A percentile compares a stretch with the other conserved stretches of the same genome.
phyloP scores from a whole-genome alignment of 2,329 filamentous ascomycete genomes.

The Exserohilum turcica region DNA sequence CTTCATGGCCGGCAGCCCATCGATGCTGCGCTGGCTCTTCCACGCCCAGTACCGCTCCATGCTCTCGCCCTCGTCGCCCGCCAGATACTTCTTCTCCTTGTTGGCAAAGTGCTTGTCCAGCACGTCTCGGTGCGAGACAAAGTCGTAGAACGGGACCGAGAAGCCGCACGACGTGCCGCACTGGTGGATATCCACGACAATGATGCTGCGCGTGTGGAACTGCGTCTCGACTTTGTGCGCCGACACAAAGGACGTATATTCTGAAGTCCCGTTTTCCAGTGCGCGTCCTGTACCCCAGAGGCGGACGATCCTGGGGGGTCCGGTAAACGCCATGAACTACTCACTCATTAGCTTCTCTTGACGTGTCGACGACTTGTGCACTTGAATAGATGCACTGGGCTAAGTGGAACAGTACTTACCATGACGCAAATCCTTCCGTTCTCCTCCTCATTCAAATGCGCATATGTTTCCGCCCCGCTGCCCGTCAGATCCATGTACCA shows the following conservation, averaged over 20 bases:
- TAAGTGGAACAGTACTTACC: too few species aligned
- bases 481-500: conserved; percentile 55
- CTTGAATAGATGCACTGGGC: too few species aligned
- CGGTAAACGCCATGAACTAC: conserved; percentile 50
- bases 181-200: conserved; percentile 52
- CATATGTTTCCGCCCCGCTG: conserved; percentile 52
- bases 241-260: conserved; percentile 43
- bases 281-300: conserved; percentile 50
- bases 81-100: conserved; percentile 43
- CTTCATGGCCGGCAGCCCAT: conserved; percentile 53
- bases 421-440: conserved; percentile 52
- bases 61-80: conserved; percentile 47
- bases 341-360: too few species aligned
- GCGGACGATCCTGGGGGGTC: conserved; percentile 50
- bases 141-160: conserved; percentile 52
- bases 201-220: conserved; percentile 48
- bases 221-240: conserved; percentile 43
- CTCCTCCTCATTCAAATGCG: conserved; percentile 49
- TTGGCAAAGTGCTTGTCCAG: conserved; percentile 51
- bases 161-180: conserved; percentile 52
- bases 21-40: conserved; percentile 52
- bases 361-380: too few species aligned
- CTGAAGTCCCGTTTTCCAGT: conserved; percentile 46
- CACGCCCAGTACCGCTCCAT: conserved; percentile 54
- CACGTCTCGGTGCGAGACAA: conserved; percentile 47